Evolutionary conservation across 2,329 filamentous ascomycete genomes (phyloP).

Genomic region (Aspergillus neotritici): DNA sequence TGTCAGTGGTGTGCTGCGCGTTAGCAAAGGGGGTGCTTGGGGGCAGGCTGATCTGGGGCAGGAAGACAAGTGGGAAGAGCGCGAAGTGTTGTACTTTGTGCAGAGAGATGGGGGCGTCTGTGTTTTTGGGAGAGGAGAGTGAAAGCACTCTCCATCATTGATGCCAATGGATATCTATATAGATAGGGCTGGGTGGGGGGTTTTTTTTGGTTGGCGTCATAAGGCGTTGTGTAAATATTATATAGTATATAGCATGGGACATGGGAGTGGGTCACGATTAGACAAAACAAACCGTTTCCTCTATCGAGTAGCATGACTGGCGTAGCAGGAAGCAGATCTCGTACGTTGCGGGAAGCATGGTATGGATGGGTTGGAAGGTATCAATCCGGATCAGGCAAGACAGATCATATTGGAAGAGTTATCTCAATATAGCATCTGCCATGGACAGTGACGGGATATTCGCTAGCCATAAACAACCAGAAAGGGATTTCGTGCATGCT

Average conservation of each 20-base stretch:
- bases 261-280: constrained; percentile 4
- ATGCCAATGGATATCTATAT: background rate
- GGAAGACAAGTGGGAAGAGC: constrained; percentile 43
- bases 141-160: constrained; percentile 15
- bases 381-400: constrained; percentile 29
- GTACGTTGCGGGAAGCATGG: constrained; percentile 4
- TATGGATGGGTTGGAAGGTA: no score
- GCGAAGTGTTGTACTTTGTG: constrained; percentile 76
- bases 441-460: constrained; percentile 33
- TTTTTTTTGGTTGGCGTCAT: background rate
- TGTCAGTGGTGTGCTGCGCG: constrained; percentile 78
- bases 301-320: constrained; percentile 1
- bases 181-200: background rate
- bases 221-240: background rate
- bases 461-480: constrained; percentile 34
- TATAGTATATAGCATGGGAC: constrained; percentile 7
- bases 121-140: constrained; percentile 78
- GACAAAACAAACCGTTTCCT: background rate
- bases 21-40: constrained; percentile 56
- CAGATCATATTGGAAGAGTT: constrained; percentile 25
- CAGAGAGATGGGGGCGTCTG: constrained; percentile 70
- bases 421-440: constrained; percentile 34
- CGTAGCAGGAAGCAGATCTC: background rate
- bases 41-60: constrained; percentile 25
- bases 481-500: constrained; percentile 37